phyloP scores from a whole-genome alignment of 768 basidiomycete species.

The Udeniomyces megalosporus region DNA sequence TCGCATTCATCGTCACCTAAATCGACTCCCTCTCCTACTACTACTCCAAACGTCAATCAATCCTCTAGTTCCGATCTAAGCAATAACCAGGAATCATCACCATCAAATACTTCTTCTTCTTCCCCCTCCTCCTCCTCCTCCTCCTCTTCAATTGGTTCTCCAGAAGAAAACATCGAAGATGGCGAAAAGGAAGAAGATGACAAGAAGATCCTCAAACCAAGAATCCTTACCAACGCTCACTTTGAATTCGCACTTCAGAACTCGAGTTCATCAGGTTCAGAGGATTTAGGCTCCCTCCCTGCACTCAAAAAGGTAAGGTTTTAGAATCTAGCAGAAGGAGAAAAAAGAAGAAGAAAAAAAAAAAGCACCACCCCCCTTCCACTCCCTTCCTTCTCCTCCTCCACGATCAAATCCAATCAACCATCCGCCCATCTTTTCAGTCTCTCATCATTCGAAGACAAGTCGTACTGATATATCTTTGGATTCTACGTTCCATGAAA shows the following conservation, averaged over 20 bases:
- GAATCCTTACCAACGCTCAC: slow-evolving; percentile 43
- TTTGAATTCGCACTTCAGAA: slow-evolving; percentile 74
- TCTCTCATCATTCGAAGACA: no score
- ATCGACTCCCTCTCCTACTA: not conserved
- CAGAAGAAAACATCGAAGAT: not conserved
- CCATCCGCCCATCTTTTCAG: no score
- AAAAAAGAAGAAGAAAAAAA: not conserved
- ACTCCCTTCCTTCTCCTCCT: not conserved
- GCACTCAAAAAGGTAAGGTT: slow-evolving; percentile 34
- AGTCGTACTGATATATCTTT: no score
- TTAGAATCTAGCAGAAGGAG: not conserved
- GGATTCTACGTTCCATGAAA: no score
- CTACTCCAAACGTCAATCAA: no score
- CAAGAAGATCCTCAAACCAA: slow-evolving; percentile 18
- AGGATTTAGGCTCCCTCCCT: slow-evolving; percentile 30
- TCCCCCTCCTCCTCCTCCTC: not conserved
- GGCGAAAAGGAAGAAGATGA: not conserved
- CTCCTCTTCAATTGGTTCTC: not conserved
- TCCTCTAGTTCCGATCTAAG: no score
- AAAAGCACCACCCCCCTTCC: not conserved
- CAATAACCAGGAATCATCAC: no score
- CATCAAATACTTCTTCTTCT: not conserved
- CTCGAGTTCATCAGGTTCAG: slow-evolving; percentile 77
- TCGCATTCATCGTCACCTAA: slow-evolving; percentile 4
- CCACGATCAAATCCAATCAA: not conserved